Conservation (phyloP, 257 asterid species). For the Orobanche coerulescens region DNA sequence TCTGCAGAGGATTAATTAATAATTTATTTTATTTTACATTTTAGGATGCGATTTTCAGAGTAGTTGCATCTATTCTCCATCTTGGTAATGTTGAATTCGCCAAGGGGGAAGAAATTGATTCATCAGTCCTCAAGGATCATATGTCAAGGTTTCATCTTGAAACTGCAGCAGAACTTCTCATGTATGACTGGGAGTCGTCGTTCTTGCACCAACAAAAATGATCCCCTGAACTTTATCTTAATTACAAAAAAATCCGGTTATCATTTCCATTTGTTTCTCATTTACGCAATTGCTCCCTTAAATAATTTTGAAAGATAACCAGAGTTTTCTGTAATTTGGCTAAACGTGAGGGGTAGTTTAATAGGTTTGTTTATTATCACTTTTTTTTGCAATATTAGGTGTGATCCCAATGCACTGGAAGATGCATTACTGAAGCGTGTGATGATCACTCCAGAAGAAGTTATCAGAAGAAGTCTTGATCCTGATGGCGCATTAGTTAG, state of each 20-base stretch:
- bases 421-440: constrained; percentile 87
- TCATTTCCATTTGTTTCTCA: too few species aligned
- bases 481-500: constrained; percentile 74
- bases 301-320: background rate
- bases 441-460: constrained; percentile 96
- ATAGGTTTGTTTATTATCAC: background rate
- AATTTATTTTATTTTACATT: constrained; percentile 9
- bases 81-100: too few species aligned
- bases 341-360: background rate
- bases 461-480: constrained; percentile 88
- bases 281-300: too few species aligned
- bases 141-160: constrained; percentile 71
- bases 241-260: too few species aligned
- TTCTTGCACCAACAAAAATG: constrained; percentile 1
- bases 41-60: constrained; percentile 91
- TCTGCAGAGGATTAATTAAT: too few species aligned
- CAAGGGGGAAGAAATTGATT: too few species aligned
- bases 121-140: constrained; percentile 70
- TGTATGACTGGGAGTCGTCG: constrained; percentile 32
- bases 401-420: constrained; percentile 57
- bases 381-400: constrained; percentile 37
- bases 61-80: too few species aligned
- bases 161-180: constrained; percentile 73
- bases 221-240: too few species aligned
- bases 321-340: background rate